phyloP scores from a whole-genome alignment of 805 yeast genomes.

The Barnettozyma californica region DNA sequence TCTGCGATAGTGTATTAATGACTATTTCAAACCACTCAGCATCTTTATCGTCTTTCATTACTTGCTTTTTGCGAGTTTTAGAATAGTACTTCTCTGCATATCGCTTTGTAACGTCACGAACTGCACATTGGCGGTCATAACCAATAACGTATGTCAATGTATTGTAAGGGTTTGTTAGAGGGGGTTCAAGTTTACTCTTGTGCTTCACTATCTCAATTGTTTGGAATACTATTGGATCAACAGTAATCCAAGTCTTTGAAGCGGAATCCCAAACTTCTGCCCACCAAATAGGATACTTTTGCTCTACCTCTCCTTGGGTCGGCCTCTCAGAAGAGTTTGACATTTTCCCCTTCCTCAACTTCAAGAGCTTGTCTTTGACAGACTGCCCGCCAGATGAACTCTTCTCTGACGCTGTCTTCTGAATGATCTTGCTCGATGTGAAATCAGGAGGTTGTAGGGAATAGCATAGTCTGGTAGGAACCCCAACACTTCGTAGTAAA shows the following conservation, averaged over 20 bases:
- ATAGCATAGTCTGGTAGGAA: conserved; percentile 69
- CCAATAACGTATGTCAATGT: conserved; percentile 73
- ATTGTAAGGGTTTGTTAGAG: conserved; percentile 50
- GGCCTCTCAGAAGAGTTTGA: conserved; percentile 9
- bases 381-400: conserved; percentile 1
- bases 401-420: not conserved
- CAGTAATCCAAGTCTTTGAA: conserved; percentile 70
- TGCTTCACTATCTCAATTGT: conserved; percentile 56
- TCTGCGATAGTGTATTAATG: conserved; percentile 19
- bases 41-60: conserved; percentile 52
- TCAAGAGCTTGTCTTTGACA: conserved; percentile 13
- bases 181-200: conserved; percentile 68
- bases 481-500: conserved; percentile 60
- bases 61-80: conserved; percentile 66
- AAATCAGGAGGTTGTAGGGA: conserved; percentile 92
- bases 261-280: conserved; percentile 86
- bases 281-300: conserved; percentile 77
- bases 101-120: conserved; percentile 79
- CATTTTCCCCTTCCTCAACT: conserved; percentile 19
- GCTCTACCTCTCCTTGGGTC: conserved; percentile 21
- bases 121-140: conserved; percentile 57
- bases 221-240: conserved; percentile 71
- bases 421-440: conserved; percentile 31
- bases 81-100: conserved; percentile 70
- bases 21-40: conserved; percentile 54